These are phyloP conservation scores for Penicillium psychrosexuale DNA, from an alignment of 2,329 filamentous ascomycete genomes.

Conservation along the genomic window DNA sequence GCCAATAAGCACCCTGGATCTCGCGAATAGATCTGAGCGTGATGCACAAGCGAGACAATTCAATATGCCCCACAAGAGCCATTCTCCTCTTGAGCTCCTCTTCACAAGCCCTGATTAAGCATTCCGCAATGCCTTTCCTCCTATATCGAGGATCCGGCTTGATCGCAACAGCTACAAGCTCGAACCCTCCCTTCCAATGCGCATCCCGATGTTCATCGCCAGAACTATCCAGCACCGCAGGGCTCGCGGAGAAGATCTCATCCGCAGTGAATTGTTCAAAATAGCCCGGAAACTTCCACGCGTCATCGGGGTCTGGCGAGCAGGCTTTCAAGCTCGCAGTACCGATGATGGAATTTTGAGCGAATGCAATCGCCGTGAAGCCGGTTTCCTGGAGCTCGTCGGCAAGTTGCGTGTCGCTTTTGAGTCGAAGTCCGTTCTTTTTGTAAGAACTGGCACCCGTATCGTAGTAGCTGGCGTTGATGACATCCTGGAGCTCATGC, in stretches of 20 bases:
- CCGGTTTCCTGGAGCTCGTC: neutral
- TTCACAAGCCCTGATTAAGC: neutral
- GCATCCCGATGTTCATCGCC: neutral
- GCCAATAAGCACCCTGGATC: neutral
- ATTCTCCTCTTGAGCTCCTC: neutral
- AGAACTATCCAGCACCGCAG: neutral
- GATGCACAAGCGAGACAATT: neutral
- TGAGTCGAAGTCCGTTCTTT: neutral
- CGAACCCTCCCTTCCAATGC: neutral
- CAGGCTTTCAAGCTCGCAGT: neutral
- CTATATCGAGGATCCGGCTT: neutral
- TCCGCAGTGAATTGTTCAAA: neutral
- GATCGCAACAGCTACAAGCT: neutral
- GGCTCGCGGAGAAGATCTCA: neutral
- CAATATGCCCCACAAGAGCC: neutral
- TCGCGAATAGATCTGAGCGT: neutral
- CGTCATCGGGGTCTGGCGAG: neutral
- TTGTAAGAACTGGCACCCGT: neutral
- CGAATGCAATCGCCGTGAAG: neutral
- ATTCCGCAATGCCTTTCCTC: neutral
- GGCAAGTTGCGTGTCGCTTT: slow-evolving; percentile 8
- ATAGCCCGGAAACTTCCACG: neutral
- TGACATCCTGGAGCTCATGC: neutral
- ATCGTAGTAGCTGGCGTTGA: neutral
- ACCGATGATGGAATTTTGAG: neutral